Evolutionary conservation across 805 yeast species (phyloP), one percentile per base, ranked within the genome.

Genomic region (Myxozyma sirexii): DNA sequence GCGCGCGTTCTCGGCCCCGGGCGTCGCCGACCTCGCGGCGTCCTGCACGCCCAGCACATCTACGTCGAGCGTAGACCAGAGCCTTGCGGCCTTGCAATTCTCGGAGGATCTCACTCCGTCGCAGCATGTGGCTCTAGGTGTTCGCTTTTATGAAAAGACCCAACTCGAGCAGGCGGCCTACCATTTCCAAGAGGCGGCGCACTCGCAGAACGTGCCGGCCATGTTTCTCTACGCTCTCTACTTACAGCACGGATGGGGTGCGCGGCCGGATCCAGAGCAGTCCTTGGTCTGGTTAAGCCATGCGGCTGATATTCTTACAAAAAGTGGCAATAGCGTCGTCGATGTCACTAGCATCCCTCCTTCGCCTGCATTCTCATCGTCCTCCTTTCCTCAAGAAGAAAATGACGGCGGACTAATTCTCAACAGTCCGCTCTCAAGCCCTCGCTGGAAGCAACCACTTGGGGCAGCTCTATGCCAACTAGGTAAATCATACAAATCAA

Each of bases 141-240:
- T 67, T 58, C 68, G 56, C 17, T 73, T 84, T 49, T 77, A 88
- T 55, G 79, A 79, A 41, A 72, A 79, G 33, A 90, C 89, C 0
- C 81, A 85, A 54, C 80, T 83, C 38, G 79, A 84, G 47, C 93
- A 86, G 67, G 86, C 90, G 2, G 80, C 91, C 1, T 83, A 84
- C 66, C 88, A 85, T 65, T 74, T 88, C 56, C 84, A 83, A 63
- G 76, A 80, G 31, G 87, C 89, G 1, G 87, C 92, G 4, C 77
- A 78, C 56, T 72, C 76, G n/a, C 88, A 89, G 6, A 78, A 81
- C 63, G 77, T 76, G 62, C 82, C 84, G 45, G 96, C 91, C 0
- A 86, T 83, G 86, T 77, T 84, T 48, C 70, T 86, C 31, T 88
- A 87, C 67, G 89, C 90, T 0, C 71, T 86, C 64, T 86, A 91